Evolutionary conservation across 2,329 filamentous ascomycete species (phyloP).

Genomic region (Ciborinia camelliae): DNA sequence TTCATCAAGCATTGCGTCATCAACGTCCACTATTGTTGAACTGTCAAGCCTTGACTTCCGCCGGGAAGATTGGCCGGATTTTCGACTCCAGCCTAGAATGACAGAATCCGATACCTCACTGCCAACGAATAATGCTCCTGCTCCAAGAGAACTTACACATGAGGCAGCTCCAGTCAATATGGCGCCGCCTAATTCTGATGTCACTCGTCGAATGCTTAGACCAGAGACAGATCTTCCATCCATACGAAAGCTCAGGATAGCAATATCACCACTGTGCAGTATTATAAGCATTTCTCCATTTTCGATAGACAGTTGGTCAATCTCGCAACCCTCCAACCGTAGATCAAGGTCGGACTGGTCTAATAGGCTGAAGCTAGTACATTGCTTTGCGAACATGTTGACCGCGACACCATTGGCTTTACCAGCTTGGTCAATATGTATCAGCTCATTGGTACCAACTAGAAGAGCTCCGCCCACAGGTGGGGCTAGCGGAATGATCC

Average conservation of each 20-base stretch:
- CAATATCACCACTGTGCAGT: conserved; percentile 69
- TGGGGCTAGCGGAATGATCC: conserved; percentile 75
- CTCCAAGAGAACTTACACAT: conserved; percentile 65
- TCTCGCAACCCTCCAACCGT: conserved; percentile 73
- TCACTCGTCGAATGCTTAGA: conserved; percentile 66
- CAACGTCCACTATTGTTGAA: conserved; percentile 45
- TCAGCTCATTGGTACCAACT: conserved; percentile 82
- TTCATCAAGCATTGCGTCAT: conserved; percentile 50
- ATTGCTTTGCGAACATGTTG: conserved; percentile 81
- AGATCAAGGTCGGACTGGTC: conserved; percentile 82
- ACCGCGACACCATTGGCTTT: conserved; percentile 90
- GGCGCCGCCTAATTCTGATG: conserved; percentile 58
- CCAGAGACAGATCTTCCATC: conserved; percentile 91
- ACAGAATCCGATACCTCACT: conserved; percentile 80
- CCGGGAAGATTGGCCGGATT: conserved; percentile 57
- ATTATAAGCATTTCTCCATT: conserved; percentile 83
- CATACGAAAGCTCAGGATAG: conserved; percentile 75
- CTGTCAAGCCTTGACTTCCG: conserved; percentile 59
- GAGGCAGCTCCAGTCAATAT: conserved; percentile 62
- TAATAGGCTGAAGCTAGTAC: conserved; percentile 77
- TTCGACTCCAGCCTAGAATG: conserved; percentile 74
- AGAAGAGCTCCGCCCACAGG: conserved; percentile 87
- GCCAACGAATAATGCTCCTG: conserved; percentile 74
- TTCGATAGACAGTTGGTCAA: conserved; percentile 73
- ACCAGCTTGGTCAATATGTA: conserved; percentile 94